Evolutionary conservation across 331 rosid genomes (phyloP).

Genomic region (Rosa hybrid): DNA sequence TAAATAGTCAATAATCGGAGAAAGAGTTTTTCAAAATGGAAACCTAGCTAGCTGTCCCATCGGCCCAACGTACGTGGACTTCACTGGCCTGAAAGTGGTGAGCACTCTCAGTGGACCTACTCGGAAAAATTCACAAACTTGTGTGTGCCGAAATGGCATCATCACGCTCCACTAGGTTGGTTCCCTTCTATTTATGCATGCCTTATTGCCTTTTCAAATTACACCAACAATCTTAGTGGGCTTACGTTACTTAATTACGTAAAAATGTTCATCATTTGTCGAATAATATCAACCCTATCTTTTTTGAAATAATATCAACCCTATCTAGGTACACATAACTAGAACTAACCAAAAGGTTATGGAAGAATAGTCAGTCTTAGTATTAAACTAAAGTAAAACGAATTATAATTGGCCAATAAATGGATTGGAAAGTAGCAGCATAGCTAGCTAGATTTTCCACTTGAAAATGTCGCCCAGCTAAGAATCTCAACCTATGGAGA

Average conservation of each 20-base stretch:
- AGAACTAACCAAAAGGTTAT: too few species aligned
- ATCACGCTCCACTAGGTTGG: neutral
- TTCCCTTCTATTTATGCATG: neutral
- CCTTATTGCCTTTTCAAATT: neutral
- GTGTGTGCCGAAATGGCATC: conserved; percentile 22
- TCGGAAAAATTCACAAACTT: conserved; percentile 18
- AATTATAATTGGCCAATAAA: too few species aligned
- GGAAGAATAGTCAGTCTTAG: neutral
- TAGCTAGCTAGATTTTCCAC: neutral
- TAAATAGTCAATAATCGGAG: neutral
- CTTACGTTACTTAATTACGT: conserved; percentile 16
- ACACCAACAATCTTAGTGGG: conserved; percentile 17
- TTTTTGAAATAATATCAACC: too few species aligned
- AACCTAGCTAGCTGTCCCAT: neutral
- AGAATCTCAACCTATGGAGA: conserved; percentile 12
- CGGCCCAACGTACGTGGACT: neutral
- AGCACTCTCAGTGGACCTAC: conserved; percentile 32
- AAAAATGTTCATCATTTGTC: neutral
- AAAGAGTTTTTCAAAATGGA: neutral
- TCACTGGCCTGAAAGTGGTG: neutral
- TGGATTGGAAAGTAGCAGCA: neutral
- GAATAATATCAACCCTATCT: too few species aligned
- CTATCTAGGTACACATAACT: too few species aligned
- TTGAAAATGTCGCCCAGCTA: neutral
- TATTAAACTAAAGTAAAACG: too few species aligned